A percentile compares a stretch with the other conserved stretches of the same genome.
These are phyloP conservation scores for Letharia lupina DNA, from an alignment of 495 filamentous ascomycete genomes.

Conservation along the genomic window DNA sequence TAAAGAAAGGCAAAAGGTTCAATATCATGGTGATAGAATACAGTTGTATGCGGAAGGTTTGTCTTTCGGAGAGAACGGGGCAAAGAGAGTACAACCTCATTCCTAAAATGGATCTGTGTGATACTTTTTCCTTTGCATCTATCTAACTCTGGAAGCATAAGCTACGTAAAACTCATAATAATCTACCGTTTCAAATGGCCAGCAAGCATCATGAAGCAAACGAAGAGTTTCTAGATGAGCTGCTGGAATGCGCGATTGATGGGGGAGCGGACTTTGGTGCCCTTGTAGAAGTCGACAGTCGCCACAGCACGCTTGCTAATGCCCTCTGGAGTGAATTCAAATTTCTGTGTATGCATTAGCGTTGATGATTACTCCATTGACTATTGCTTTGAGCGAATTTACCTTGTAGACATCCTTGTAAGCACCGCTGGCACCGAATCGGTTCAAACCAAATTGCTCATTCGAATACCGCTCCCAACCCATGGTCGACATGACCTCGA, in stretches of 20 bases:
- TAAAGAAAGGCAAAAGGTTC: too few relatives aligned
- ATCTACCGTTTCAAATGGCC: background rate
- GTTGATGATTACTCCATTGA: slow-evolving; percentile 4
- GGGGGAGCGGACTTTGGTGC: slow-evolving; percentile 77
- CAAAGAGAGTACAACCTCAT: background rate
- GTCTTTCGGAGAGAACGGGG: background rate
- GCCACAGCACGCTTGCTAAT: slow-evolving; percentile 86
- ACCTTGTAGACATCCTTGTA: slow-evolving; percentile 98
- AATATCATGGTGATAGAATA: background rate
- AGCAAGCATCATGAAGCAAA: background rate
- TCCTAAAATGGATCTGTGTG: background rate
- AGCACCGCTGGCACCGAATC: slow-evolving; percentile 91
- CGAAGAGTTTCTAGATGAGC: slow-evolving; percentile 50
- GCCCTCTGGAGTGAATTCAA: slow-evolving; percentile 96
- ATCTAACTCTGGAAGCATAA: background rate
- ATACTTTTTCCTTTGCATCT: background rate
- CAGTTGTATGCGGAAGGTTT: background rate
- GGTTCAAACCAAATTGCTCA: slow-evolving; percentile 98
- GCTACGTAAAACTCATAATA: background rate
- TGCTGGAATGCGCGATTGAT: slow-evolving; percentile 90
- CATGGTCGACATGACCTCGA: slow-evolving; percentile 88
- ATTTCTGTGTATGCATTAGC: slow-evolving; percentile 59
- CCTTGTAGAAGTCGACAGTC: slow-evolving; percentile 97
- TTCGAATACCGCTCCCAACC: slow-evolving; percentile 98
- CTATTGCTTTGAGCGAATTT: slow-evolving; percentile 30